Conservation (phyloP, 1,284 basidiomycete species). For the Takashimella tepidaria region DNA sequence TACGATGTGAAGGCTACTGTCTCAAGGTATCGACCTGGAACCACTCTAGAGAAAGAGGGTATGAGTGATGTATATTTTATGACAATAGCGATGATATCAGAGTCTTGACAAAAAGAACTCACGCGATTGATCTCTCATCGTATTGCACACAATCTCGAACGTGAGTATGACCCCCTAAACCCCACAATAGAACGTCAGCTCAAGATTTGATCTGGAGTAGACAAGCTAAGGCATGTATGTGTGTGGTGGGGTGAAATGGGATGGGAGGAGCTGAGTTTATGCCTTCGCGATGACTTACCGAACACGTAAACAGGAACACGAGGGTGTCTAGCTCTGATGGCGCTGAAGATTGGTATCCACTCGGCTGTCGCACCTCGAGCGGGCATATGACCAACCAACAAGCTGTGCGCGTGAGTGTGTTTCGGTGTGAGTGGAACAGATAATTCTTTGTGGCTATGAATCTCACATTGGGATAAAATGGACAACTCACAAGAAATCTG, state of each 20-base stretch:
- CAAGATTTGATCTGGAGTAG: too few species aligned
- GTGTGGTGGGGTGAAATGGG: too few species aligned
- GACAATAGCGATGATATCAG: background rate
- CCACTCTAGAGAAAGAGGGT: too few species aligned
- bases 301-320: slow-evolving; percentile 71
- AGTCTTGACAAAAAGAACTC: slow-evolving; percentile 33
- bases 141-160: slow-evolving; percentile 67
- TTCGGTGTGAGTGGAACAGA: background rate
- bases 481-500: slow-evolving; percentile 61
- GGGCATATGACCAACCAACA: slow-evolving; percentile 45
- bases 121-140: slow-evolving; percentile 43
- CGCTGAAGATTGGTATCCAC: slow-evolving; percentile 69
- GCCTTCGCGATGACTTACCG: too few species aligned
- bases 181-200: too few species aligned
- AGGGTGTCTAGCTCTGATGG: slow-evolving; percentile 66
- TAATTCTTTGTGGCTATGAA: too few species aligned
- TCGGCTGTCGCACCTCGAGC: slow-evolving; percentile 38
- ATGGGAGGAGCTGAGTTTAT: too few species aligned
- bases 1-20: slow-evolving; percentile 60
- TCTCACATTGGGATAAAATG: background rate
- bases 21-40: slow-evolving; percentile 82
- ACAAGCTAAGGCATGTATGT: too few species aligned
- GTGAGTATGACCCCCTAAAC: slow-evolving; percentile 63
- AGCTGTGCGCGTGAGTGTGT: slow-evolving; percentile 42
- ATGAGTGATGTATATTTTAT: too few species aligned